Evolutionary conservation across 257 asterid genomes (phyloP).

Genomic region (Avicennia marina): DNA sequence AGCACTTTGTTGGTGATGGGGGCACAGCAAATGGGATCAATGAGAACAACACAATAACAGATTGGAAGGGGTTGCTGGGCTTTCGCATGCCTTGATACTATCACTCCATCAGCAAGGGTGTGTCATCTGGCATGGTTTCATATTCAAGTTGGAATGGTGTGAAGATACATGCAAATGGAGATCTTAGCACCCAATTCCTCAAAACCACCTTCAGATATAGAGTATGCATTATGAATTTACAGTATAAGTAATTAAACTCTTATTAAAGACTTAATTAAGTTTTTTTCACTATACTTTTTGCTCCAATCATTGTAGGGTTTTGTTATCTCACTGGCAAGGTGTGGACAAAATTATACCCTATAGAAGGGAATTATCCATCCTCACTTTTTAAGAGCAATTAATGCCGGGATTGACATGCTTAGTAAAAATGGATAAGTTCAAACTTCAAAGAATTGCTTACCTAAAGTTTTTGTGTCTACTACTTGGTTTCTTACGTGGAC

Average conservation of each 20-base stretch:
- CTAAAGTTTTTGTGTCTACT: no score
- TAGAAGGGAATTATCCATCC: conserved; percentile 45
- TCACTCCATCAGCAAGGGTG: conserved; percentile 61
- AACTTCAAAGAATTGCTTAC: no score
- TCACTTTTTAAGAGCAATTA: conserved; percentile 43
- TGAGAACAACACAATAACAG: conserved; percentile 46
- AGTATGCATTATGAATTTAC: conserved; percentile 15
- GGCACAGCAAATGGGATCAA: conserved; percentile 63
- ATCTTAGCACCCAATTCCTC: conserved; percentile 55
- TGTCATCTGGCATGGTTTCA: conserved; percentile 62
- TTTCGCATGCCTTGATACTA: conserved; percentile 71
- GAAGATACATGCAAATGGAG: conserved; percentile 64
- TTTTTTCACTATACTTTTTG: not conserved
- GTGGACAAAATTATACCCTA: conserved; percentile 43
- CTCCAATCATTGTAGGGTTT: conserved; percentile 41
- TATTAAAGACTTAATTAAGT: no score
- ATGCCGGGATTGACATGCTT: conserved; percentile 76
- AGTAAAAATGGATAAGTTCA: not conserved
- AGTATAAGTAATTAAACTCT: not conserved
- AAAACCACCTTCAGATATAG: conserved; percentile 55
- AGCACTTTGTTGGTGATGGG: conserved; percentile 78
- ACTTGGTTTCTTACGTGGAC: no score
- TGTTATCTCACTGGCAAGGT: conserved; percentile 52
- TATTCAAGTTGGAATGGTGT: conserved; percentile 72
- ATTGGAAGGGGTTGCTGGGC: conserved; percentile 35